Base-by-base conservation (phyloP, 73 alveolate genomes). In the Paramecium bursaria region DNA sequence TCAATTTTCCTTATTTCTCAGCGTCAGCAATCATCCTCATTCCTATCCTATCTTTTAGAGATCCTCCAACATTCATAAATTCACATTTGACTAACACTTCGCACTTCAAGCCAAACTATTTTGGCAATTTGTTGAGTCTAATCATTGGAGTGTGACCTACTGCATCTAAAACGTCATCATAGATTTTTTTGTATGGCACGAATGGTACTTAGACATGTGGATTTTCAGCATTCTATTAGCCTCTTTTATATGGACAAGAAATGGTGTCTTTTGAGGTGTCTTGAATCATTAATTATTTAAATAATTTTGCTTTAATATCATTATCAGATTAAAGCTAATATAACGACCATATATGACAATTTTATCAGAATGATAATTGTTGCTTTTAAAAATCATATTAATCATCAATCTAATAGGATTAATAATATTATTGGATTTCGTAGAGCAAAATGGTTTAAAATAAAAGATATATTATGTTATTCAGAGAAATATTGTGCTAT, bases 21-120 rank as follows among this genome's bases (percentile, higher is more conserved):
- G 99, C 99, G 76, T 90, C 96, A 46, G 89, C 75, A 2, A 96
- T 93, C 99, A 96, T 96, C 91, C 99, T 94, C 33, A 93, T 79
- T 7, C 98, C 99, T 26, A 90, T 93, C 91, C 99, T 94, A 85
- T 96, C 99, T 88, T 96, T 96, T 31, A 93, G 97, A 10, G 99
- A 95, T 19, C 99, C 99, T 19, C 98, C 98, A 29, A 98, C 98
- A 87, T 96, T 96, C 47, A 95, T 67, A 75, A 57, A 96, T 87
- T 96, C 99, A 75, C 98, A 95, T 86, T 96, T 96, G 13, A 94
- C 99, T 47, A 87, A 88, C 23, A 96, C 92, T 67, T 91, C 97
- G 53, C 97, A 96, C 86, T 94, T 89, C 46, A 96, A 85, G 11
- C 97, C 98, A 11, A 87, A 95, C n/a, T 50, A 86, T 85, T 91